Percentiles rank a stretch among this genome's conserved stretches.
These are phyloP conservation scores for Atkinsonella texensis DNA, from an alignment of 2,329 filamentous ascomycete genomes.

Conservation along the genomic window DNA sequence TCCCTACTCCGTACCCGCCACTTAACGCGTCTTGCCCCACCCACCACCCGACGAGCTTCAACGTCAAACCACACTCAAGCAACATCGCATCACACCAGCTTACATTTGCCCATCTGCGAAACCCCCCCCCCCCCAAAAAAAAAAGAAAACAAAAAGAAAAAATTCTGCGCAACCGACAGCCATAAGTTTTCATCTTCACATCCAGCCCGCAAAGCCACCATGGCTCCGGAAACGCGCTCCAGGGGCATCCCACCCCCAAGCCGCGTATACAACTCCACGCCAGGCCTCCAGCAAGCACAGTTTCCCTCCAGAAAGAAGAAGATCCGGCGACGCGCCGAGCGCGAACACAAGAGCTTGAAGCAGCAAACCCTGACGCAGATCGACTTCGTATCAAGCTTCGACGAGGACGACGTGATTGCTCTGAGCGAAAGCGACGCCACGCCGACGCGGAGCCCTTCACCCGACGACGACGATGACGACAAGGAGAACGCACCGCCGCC, in stretches of 20 bases:
- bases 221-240: conserved; percentile 23
- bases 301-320: conserved; percentile 24
- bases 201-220: not conserved
- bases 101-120: not conserved
- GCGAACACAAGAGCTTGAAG: conserved; percentile 16
- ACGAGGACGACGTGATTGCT: conserved; percentile 15
- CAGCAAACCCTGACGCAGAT: conserved; percentile 34
- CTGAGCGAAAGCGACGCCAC: conserved; percentile 16
- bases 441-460: not conserved
- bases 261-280: conserved; percentile 26
- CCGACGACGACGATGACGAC: not conserved
- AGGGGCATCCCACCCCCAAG: conserved; percentile 23
- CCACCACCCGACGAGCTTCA: not conserved
- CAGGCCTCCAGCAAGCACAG: conserved; percentile 24
- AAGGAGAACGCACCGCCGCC: conserved; percentile 10
- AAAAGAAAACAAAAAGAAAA: no score
- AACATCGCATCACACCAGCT: not conserved
- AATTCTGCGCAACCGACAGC: no score
- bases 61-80: not conserved
- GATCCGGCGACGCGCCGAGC: conserved; percentile 23
- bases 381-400: conserved; percentile 25
- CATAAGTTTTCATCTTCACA: no score
- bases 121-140: no score
- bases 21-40: conserved; percentile 2
- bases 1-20: not conserved